Percentiles rank a stretch among this genome's conserved stretches.
Conservation (phyloP, 2,329 filamentous ascomycete genomes). For the Ascochyta lentis region DNA sequence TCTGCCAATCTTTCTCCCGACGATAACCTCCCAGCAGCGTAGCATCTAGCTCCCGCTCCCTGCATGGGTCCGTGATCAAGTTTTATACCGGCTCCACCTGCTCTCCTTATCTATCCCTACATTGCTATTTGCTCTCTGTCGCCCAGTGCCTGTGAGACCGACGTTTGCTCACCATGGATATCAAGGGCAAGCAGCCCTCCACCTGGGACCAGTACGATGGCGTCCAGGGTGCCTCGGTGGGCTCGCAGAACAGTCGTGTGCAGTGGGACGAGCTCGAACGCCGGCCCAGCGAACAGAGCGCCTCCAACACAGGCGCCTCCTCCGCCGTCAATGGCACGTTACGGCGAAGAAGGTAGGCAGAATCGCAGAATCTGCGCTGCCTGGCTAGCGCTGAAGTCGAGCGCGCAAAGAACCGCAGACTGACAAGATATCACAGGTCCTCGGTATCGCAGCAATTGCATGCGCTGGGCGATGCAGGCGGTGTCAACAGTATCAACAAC, state of each 20-base stretch:
- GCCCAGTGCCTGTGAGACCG: constrained; percentile 6
- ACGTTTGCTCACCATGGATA: constrained; percentile 40
- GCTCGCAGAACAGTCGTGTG: constrained; percentile 39
- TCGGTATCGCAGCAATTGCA: constrained; percentile 59
- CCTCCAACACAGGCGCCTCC: constrained; percentile 34
- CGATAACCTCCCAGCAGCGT: constrained; percentile 34
- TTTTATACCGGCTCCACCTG: constrained; percentile 27
- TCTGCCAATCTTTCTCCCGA: constrained; percentile 33
- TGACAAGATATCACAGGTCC: constrained; percentile 43
- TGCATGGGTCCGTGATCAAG: constrained; percentile 34
- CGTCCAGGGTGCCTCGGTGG: constrained; percentile 50
- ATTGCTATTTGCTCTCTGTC: constrained; percentile 6
- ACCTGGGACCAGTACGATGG: constrained; percentile 57
- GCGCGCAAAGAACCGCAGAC: constrained; percentile 8
- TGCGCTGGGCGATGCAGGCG: constrained; percentile 73
- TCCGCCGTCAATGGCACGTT: constrained; percentile 35
- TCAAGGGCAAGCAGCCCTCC: constrained; percentile 51
- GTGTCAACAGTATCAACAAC: constrained; percentile 91
- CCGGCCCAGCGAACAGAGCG: constrained; percentile 40
- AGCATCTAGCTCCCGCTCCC: constrained; percentile 41
- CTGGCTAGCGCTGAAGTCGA: background rate
- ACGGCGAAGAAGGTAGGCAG: constrained; percentile 46
- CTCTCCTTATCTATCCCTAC: constrained; percentile 8
- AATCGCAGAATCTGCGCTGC: background rate
- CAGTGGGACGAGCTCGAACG: constrained; percentile 49